Evolutionary conservation across 139 green algal species (phyloP), one percentile per base, ranked within the genome.

Genomic region (Zygnema cylindricum): DNA sequence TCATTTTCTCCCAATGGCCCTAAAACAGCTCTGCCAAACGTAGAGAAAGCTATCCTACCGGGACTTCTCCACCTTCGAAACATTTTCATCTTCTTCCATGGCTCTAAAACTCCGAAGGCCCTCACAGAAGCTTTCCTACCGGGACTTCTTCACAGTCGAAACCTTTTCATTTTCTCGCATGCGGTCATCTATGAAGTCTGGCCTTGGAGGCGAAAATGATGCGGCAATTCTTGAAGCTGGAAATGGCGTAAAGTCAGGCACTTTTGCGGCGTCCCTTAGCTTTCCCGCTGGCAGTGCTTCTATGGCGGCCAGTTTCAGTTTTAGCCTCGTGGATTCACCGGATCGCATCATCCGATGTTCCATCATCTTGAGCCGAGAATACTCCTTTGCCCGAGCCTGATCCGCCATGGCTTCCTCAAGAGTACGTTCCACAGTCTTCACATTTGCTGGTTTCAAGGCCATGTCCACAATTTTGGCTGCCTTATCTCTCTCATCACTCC

Each of bases 291-390:
- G 78, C 21, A 85, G 78, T 38, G 78, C 78, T 32, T 85, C 49
- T n/a, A 85, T 85, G 38, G 78, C 78, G 3, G 78, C 78, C 78
- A 85, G 78, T 63, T 85, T 85, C 23, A 85, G 38, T 63, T 85
- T 85, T 23, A 85, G 78, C 36, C 78, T 69, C 36, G 78, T 63
- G 7, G 78, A 69, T 63, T 85, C 78, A 0, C 49, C 23, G 11
- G 36, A 39, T 69, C 23, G 30, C 38, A 35, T 39, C 78, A 76
- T 43, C 49, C 41, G 78, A 41, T 87, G 49, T 54, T 81, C 2
- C n/a, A 30, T 39, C 81, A 87, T 87, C 81, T 81, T 87, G 42
- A 41, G 55, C 25, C 81, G 55, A 69, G 81, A 87, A 30, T 87
- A 87, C 81, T 87, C 81, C 81, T 87, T 87, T 30, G 81, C 81